Evolutionary conservation across 1,139 yeast species (phyloP).

Genomic region (Nadsonia commutata): DNA sequence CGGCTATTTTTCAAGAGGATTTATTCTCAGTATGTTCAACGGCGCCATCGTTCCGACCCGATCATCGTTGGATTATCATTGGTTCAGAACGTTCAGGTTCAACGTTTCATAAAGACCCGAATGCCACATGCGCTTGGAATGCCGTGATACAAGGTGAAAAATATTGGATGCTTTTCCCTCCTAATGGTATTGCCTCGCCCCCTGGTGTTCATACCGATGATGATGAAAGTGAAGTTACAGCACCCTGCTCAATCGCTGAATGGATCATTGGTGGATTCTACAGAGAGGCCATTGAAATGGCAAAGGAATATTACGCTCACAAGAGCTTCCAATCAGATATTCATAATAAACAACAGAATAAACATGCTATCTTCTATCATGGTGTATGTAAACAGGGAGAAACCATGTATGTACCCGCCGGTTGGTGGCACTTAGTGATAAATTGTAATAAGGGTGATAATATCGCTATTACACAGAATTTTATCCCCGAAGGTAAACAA

Average conservation of each 20-base stretch:
- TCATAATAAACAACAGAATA: slow-evolving; percentile 10
- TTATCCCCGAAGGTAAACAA: slow-evolving; percentile 53
- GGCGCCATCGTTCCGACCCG: slow-evolving; percentile 48
- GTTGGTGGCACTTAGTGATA: slow-evolving; percentile 94
- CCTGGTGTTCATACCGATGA: slow-evolving; percentile 72
- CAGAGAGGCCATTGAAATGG: slow-evolving; percentile 32
- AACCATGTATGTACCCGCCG: slow-evolving; percentile 77
- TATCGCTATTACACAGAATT: slow-evolving; percentile 70
- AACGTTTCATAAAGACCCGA: slow-evolving; percentile 87
- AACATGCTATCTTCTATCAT: slow-evolving; percentile 31
- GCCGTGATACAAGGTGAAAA: slow-evolving; percentile 60
- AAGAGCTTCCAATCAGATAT: background rate
- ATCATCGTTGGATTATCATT: slow-evolving; percentile 76
- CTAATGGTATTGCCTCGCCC: slow-evolving; percentile 38
- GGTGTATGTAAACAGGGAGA: slow-evolving; percentile 75
- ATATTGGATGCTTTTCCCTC: slow-evolving; percentile 83
- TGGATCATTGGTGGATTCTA: slow-evolving; percentile 78
- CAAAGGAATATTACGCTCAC: slow-evolving; percentile 5
- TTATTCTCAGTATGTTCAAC: slow-evolving; percentile 21
- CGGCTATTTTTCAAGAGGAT: slow-evolving; percentile 26
- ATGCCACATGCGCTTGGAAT: slow-evolving; percentile 85
- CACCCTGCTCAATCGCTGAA: slow-evolving; percentile 81
- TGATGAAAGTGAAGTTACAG: slow-evolving; percentile 79
- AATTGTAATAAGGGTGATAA: slow-evolving; percentile 47
- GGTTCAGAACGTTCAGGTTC: slow-evolving; percentile 78